Percentiles rank a stretch among this genome's conserved stretches.
Evolutionary conservation across 371 early-diverging fungal species (phyloP).

Genomic region (Nematocida homosporus): DNA sequence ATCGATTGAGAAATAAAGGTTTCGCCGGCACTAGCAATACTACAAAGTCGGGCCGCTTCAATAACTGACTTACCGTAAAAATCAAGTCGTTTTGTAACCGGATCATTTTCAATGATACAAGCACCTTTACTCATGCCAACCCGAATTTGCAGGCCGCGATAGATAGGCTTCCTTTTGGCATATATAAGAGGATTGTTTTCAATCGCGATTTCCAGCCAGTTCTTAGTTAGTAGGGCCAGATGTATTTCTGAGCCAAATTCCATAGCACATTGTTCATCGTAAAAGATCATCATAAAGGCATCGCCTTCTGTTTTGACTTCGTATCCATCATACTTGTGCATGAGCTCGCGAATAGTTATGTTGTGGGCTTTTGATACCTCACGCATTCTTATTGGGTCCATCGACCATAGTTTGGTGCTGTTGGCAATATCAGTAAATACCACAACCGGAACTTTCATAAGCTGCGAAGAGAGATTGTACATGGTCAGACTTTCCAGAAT

Average conservation of each 20-base stretch:
- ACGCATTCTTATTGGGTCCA: slow-evolving; percentile 77
- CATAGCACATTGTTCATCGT: slow-evolving; percentile 76
- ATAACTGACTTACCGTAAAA: slow-evolving; percentile 89
- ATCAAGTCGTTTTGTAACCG: slow-evolving; percentile 83
- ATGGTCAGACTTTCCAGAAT: slow-evolving; percentile 37
- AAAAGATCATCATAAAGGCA: slow-evolving; percentile 86
- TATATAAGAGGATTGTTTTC: slow-evolving; percentile 68
- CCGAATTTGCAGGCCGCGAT: slow-evolving; percentile 79
- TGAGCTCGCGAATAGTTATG: slow-evolving; percentile 74
- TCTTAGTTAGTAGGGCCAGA: slow-evolving; percentile 74
- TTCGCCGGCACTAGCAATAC: slow-evolving; percentile 83
- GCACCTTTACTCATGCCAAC: slow-evolving; percentile 88
- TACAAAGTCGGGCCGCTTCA: slow-evolving; percentile 77
- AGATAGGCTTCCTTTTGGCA: slow-evolving; percentile 70
- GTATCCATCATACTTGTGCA: slow-evolving; percentile 79
- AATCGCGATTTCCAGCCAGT: slow-evolving; percentile 84
- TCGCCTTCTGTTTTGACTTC: slow-evolving; percentile 94
- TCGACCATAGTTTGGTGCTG: slow-evolving; percentile 86
- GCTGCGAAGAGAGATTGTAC: slow-evolving; percentile 35
- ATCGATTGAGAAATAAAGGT: slow-evolving; percentile 67
- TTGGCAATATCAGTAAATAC: slow-evolving; percentile 89
- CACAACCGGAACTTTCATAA: slow-evolving; percentile 70
- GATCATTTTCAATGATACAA: slow-evolving; percentile 81
- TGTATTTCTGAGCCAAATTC: slow-evolving; percentile 84
- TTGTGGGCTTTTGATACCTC: slow-evolving; percentile 81